Conservation (phyloP, 345 rosid genomes). For the Murraya koenigii region DNA sequence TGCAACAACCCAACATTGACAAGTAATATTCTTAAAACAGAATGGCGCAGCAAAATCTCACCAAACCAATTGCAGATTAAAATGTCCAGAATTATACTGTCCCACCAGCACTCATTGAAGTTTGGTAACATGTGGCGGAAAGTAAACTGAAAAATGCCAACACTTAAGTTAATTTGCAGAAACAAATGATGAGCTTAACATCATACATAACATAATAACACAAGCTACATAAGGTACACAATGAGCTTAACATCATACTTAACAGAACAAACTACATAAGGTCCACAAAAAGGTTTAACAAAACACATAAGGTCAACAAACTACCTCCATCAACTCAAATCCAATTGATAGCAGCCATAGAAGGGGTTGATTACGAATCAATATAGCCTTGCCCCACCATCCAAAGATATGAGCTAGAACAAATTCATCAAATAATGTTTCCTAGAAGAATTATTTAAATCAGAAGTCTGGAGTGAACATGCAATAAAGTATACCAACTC, state of each 20-base stretch:
- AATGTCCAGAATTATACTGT: slow-evolving; percentile 95
- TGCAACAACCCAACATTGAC: not conserved
- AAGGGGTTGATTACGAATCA: slow-evolving; percentile 93
- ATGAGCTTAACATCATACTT: not conserved
- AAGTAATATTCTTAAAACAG: not conserved
- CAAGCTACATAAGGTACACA: not conserved
- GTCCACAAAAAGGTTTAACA: not conserved
- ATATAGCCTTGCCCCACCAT: slow-evolving; percentile 99
- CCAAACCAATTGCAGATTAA: slow-evolving; percentile 99
- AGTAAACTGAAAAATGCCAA: slow-evolving; percentile 60
- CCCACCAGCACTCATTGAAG: slow-evolving; percentile 99
- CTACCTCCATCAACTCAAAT: slow-evolving; percentile 98
- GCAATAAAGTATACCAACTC: not conserved
- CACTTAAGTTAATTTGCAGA: slow-evolving; percentile 4
- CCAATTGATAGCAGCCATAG: slow-evolving; percentile 97
- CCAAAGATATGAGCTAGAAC: slow-evolving; percentile 97
- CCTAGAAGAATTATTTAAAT: slow-evolving; percentile 42
- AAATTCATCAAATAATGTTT: slow-evolving; percentile 90
- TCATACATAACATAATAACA: not conserved
- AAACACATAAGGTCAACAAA: slow-evolving; percentile 14
- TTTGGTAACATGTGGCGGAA: slow-evolving; percentile 98
- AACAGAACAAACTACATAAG: not conserved
- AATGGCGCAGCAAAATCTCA: slow-evolving; percentile 37
- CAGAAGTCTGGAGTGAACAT: slow-evolving; percentile 4
- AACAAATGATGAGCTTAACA: slow-evolving; percentile 1